A percentile compares a stretch with the other conserved stretches of the same genome.
These are phyloP conservation scores for Gryganskiella cystojenkinii DNA, from an alignment of 192 early-diverging fungal species.

Conservation along the genomic window DNA sequence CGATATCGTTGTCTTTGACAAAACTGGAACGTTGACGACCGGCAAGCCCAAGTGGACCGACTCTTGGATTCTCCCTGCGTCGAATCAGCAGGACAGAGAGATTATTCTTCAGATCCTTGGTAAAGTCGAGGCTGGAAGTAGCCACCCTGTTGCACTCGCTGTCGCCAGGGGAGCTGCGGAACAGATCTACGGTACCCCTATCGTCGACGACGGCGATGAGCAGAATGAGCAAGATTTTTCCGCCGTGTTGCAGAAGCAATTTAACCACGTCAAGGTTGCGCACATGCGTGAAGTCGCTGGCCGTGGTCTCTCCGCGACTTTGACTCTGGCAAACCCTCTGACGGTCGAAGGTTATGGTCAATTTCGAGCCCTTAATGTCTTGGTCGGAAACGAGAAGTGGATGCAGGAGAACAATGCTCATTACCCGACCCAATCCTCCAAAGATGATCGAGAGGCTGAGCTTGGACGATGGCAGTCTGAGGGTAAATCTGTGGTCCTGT, in stretches of 20 bases:
- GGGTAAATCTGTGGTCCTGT: conserved; percentile 68
- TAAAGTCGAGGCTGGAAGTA: conserved; percentile 63
- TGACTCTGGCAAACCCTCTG: conserved; percentile 48
- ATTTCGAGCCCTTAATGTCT: conserved; percentile 57
- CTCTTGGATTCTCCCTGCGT: conserved; percentile 13
- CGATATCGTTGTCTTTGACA: conserved; percentile 82
- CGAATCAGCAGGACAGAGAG: conserved; percentile 12
- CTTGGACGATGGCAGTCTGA: conserved; percentile 63
- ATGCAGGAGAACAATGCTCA: conserved; percentile 66
- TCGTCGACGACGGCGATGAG: conserved; percentile 22
- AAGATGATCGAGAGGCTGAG: conserved; percentile 24
- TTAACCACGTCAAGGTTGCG: conserved; percentile 54
- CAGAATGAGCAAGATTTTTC: conserved; percentile 18
- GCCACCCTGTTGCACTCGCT: conserved; percentile 78
- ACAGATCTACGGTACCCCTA: conserved; percentile 9
- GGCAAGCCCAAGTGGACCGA: conserved; percentile 74
- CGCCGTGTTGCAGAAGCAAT: conserved; percentile 26
- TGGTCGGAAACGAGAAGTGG: conserved; percentile 73
- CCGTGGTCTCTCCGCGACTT: conserved; percentile 64
- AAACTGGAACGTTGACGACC: conserved; percentile 84
- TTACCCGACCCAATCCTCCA: conserved; percentile 31
- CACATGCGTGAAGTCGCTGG: conserved; percentile 75
- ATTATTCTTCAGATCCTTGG: conserved; percentile 55
- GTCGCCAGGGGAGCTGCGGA: conserved; percentile 48
- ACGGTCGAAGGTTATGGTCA: conserved; percentile 25